phyloP scores from a whole-genome alignment of 129 eudicot species.

The Flaveria linearis region DNA sequence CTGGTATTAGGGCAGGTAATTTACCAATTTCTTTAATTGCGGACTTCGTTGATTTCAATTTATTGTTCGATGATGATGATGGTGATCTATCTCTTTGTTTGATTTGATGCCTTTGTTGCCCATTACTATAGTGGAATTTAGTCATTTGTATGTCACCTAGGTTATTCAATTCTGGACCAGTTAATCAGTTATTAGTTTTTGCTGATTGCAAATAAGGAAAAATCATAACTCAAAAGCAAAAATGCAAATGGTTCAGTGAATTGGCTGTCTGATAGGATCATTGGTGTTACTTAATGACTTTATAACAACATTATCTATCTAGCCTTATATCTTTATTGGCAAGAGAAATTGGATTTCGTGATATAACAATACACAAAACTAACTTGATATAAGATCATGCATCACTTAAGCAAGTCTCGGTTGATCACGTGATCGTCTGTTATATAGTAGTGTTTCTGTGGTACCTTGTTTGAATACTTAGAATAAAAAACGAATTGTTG shows the following conservation, averaged over 20 bases:
- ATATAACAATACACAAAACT: too few species aligned
- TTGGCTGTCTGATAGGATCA: neutral
- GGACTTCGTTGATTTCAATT: neutral
- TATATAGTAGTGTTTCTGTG: neutral
- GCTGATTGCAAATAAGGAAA: neutral
- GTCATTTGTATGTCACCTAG: neutral
- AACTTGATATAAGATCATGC: neutral
- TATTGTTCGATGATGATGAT: too few species aligned
- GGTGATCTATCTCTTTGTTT: too few species aligned
- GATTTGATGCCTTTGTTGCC: neutral
- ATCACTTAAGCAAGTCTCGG: neutral
- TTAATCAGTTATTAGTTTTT: neutral
- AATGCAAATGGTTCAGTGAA: neutral
- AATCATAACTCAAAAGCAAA: neutral
- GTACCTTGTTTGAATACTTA: neutral
- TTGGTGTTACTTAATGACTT: neutral
- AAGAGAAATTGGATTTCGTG: too few species aligned
- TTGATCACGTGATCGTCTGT: neutral
- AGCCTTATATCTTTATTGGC: neutral
- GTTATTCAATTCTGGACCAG: neutral
- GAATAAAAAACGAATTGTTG: neutral
- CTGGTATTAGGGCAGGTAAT: conserved; percentile 83
- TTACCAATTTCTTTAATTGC: neutral
- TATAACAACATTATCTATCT: neutral
- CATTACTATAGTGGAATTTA: too few species aligned